Evolutionary conservation across 2,329 filamentous ascomycete genomes (phyloP).

Genomic region (Phoma sp.): DNA sequence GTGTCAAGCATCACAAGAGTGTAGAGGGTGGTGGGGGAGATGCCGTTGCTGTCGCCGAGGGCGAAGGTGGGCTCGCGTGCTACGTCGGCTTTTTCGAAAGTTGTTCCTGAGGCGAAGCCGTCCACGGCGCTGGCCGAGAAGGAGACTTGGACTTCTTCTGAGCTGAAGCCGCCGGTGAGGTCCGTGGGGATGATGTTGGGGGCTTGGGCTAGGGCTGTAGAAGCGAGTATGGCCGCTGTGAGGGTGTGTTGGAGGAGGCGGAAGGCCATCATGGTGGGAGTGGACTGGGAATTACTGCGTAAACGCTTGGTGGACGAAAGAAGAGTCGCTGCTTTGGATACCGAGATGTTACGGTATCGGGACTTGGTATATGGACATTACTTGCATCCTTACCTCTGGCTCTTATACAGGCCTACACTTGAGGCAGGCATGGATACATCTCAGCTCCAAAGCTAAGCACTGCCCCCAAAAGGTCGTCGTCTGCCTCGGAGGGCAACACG

Average conservation of each 20-base stretch:
- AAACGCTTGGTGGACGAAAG: not conserved
- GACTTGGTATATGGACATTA: not conserved
- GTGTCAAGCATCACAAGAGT: slow-evolving; percentile 44
- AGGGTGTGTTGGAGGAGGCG: slow-evolving; percentile 11
- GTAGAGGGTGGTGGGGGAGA: slow-evolving; percentile 33
- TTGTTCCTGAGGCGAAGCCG: slow-evolving; percentile 38
- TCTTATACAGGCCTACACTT: slow-evolving; percentile 21
- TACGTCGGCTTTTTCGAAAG: slow-evolving; percentile 36
- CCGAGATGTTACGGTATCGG: too few species aligned
- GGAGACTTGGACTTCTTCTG: slow-evolving; percentile 38
- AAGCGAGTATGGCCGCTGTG: slow-evolving; percentile 7
- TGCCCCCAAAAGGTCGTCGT: slow-evolving; percentile 21
- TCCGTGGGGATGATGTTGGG: slow-evolving; percentile 24
- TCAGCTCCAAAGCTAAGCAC: slow-evolving; percentile 14
- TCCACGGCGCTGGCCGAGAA: slow-evolving; percentile 32
- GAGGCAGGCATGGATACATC: not conserved
- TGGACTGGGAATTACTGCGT: slow-evolving; percentile 9
- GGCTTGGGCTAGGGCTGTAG: slow-evolving; percentile 17
- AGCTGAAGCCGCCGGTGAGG: slow-evolving; percentile 27
- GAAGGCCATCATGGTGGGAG: slow-evolving; percentile 19
- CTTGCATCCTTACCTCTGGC: not conserved
- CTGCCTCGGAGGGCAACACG: slow-evolving; percentile 13
- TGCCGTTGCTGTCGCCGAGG: slow-evolving; percentile 42
- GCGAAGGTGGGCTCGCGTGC: slow-evolving; percentile 39
- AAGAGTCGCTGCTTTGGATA: not conserved